Conservation (phyloP, 768 basidiomycete species). For the Termitomyces sp. region DNA sequence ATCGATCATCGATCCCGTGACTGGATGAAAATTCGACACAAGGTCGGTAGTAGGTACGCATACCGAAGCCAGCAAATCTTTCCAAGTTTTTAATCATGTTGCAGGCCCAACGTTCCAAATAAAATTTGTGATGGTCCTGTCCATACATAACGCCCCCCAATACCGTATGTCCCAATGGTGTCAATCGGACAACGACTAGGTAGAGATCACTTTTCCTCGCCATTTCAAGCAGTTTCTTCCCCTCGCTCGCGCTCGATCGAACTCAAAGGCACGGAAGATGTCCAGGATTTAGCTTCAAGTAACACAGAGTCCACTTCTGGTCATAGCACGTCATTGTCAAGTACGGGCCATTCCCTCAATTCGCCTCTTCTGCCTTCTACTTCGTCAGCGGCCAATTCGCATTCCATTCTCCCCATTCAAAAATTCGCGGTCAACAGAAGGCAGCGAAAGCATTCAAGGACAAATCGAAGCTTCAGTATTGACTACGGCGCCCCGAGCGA, state of each 20-base stretch:
- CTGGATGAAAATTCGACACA: neutral
- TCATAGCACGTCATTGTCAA: slow-evolving; percentile 1
- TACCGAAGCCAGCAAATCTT: neutral
- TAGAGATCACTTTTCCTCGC: slow-evolving; percentile 2
- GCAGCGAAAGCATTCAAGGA: neutral
- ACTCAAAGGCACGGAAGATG: slow-evolving; percentile 13
- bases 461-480: neutral
- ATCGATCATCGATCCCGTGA: neutral
- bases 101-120: slow-evolving; percentile 3
- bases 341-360: slow-evolving; percentile 1
- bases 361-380: neutral
- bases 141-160: neutral
- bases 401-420: neutral
- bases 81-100: slow-evolving; percentile 2
- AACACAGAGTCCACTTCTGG: slow-evolving; percentile 5
- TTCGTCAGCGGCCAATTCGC: neutral
- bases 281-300: slow-evolving; percentile 1
- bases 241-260: neutral
- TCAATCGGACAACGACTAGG: neutral
- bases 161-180: neutral
- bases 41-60: neutral
- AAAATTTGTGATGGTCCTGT: slow-evolving; percentile 4
- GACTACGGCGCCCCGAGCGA: neutral
- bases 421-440: neutral
- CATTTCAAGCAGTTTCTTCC: neutral